Evolutionary conservation across 192 early-diverging fungal genomes (phyloP).

Genomic region (Entomortierella beljakovae): DNA sequence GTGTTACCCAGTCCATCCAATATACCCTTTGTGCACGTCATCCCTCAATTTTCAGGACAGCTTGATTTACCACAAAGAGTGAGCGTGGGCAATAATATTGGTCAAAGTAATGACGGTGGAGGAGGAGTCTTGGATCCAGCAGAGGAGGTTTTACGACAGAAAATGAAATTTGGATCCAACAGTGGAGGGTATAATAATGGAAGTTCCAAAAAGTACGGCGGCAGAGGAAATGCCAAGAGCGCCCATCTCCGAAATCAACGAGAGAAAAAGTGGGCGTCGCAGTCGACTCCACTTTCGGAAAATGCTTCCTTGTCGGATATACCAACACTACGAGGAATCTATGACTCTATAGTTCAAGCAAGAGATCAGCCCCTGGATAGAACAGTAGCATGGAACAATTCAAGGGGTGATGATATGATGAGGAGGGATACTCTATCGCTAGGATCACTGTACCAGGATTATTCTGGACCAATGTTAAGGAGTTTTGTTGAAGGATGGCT

Average conservation of each 20-base stretch:
- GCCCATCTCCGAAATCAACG: neutral
- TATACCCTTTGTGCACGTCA: slow-evolving; percentile 46
- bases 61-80: slow-evolving; percentile 2
- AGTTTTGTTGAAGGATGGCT: slow-evolving; percentile 42
- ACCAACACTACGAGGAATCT: slow-evolving; percentile 24
- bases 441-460: slow-evolving; percentile 20
- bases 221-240: neutral
- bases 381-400: neutral
- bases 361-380: slow-evolving; percentile 18
- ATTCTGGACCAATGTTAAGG: slow-evolving; percentile 22
- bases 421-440: slow-evolving; percentile 11
- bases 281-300: neutral
- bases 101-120: neutral
- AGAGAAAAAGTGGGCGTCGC: neutral
- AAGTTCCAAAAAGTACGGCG: slow-evolving; percentile 2
- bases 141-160: slow-evolving; percentile 24
- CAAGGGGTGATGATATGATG: neutral
- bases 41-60: slow-evolving; percentile 26
- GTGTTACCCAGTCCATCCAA: slow-evolving; percentile 43
- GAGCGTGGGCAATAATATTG: neutral
- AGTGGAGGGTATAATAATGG: neutral
- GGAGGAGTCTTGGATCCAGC: slow-evolving; percentile 27
- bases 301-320: neutral
- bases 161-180: neutral
- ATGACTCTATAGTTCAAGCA: slow-evolving; percentile 10